Conservation (phyloP, 2,329 filamentous ascomycete genomes). For the Alternaria conjuncta region DNA sequence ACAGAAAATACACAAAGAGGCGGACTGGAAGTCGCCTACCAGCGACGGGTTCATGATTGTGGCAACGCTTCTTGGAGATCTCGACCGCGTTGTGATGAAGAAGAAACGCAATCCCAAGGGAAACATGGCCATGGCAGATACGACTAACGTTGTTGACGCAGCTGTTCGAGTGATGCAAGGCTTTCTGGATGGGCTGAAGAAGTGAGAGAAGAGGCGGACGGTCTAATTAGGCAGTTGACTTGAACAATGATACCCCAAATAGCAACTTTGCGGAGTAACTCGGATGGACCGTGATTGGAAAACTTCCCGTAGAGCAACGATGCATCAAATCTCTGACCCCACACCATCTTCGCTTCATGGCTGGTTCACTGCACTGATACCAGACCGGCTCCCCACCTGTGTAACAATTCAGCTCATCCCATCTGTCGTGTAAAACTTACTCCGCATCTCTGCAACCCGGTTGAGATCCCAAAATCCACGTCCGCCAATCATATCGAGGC, state of each 20-base stretch:
- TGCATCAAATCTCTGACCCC: not conserved
- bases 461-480: not conserved
- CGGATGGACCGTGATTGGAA: not conserved
- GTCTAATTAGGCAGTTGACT: too few relatives aligned
- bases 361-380: not conserved
- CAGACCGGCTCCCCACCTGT: conserved; percentile 10
- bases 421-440: conserved; percentile 4
- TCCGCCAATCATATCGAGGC: conserved; percentile 1
- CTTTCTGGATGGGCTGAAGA: not conserved
- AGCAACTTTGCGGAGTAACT: not conserved
- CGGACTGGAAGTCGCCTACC: not conserved
- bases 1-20: not conserved
- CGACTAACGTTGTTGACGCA: not conserved
- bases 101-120: not conserved
- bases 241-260: not conserved
- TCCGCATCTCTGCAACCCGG: not conserved
- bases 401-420: not conserved
- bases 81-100: not conserved
- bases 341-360: not conserved
- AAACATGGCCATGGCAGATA: not conserved
- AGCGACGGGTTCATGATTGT: not conserved
- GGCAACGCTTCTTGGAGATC: not conserved
- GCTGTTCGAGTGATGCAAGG: not conserved
- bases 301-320: not conserved
- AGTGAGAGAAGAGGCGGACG: not conserved